phyloP scores from a whole-genome alignment of 371 early-diverging fungal species.

The Paraphysoderma sedebokerense region DNA sequence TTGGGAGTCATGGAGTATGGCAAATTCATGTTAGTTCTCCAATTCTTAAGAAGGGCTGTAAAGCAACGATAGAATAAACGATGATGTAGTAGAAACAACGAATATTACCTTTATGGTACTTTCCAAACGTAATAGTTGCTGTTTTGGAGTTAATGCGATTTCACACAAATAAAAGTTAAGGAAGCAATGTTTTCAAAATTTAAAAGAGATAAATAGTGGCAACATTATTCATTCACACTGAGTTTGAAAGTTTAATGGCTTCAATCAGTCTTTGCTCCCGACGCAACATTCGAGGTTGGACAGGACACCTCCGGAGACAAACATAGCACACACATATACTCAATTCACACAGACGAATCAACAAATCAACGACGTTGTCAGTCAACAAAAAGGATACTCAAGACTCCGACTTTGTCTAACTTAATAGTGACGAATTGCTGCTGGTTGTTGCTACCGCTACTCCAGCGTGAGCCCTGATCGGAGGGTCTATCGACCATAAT shows the following conservation, averaged over 20 bases:
- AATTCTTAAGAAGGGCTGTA: not conserved
- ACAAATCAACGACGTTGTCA: too few species aligned
- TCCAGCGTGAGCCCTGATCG: constrained; percentile 74
- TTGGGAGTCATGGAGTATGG: not conserved
- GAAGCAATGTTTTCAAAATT: too few species aligned
- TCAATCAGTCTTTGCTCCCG: too few species aligned
- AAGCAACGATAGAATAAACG: not conserved
- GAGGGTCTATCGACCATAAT: constrained; percentile 52
- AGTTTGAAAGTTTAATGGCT: too few species aligned
- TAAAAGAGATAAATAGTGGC: too few species aligned
- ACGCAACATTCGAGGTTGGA: too few species aligned
- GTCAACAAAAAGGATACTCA: constrained; percentile 8
- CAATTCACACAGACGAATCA: too few species aligned
- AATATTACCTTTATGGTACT: constrained; percentile 63
- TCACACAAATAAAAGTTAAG: too few species aligned
- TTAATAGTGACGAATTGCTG: constrained; percentile 58
- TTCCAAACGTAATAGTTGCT: constrained; percentile 92
- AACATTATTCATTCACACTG: too few species aligned
- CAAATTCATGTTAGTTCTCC: not conserved
- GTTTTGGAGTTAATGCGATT: too few species aligned
- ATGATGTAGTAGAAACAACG: not conserved
- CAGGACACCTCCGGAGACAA: too few species aligned
- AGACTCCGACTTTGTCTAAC: constrained; percentile 48
- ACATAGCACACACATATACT: too few species aligned
- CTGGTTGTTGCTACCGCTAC: constrained; percentile 60